phyloP scores from a whole-genome alignment of 768 basidiomycete genomes.

The Hemileccinum rubropunctum region DNA sequence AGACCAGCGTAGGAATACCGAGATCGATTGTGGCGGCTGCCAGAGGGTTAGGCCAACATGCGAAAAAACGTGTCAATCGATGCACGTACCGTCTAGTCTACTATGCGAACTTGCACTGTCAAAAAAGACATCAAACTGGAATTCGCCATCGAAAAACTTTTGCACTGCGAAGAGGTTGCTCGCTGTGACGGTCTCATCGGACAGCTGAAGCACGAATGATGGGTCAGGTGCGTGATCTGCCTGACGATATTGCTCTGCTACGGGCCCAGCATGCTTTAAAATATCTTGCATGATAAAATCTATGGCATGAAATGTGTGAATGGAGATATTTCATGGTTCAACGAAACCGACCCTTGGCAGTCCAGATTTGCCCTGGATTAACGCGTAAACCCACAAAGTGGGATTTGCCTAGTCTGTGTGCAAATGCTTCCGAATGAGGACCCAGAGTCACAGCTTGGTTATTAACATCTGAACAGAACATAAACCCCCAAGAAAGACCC shows the following conservation, averaged over 20 bases:
- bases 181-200: conserved; percentile 66
- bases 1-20: conserved; percentile 64
- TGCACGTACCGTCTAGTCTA: conserved; percentile 58
- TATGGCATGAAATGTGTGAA: conserved; percentile 25
- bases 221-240: conserved; percentile 64
- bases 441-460: conserved; percentile 58
- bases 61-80: neutral
- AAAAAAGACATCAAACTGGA: conserved; percentile 88
- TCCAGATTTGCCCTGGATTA: conserved; percentile 69
- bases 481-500: conserved; percentile 2
- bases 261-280: conserved; percentile 51
- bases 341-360: conserved; percentile 63
- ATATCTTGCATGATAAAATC: conserved; percentile 65
- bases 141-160: conserved; percentile 79
- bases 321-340: neutral
- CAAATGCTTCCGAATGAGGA: conserved; percentile 54
- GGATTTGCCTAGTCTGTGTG: conserved; percentile 63
- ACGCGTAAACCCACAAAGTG: conserved; percentile 65
- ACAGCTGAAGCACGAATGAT: conserved; percentile 71
- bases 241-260: conserved; percentile 51
- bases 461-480: conserved; percentile 46
- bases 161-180: conserved; percentile 88
- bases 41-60: neutral
- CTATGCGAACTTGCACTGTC: conserved; percentile 71
- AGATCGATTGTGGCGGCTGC: conserved; percentile 63